phyloP scores from a whole-genome alignment of 1,284 basidiomycete species.

The Cryptococcus sp. region DNA sequence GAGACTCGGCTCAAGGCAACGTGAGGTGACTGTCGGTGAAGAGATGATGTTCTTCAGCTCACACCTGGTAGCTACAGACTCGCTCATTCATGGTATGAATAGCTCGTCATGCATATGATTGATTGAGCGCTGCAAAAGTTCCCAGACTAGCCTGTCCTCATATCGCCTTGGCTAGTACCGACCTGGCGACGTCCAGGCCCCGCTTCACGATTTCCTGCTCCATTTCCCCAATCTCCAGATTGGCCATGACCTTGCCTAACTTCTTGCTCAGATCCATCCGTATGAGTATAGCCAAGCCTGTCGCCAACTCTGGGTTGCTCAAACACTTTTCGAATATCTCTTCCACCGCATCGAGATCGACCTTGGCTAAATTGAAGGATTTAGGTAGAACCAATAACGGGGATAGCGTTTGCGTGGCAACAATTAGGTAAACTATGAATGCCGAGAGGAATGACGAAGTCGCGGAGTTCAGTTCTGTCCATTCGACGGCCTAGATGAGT shows the following conservation, averaged over 20 bases:
- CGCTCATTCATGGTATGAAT: no score
- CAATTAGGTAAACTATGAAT: conserved; percentile 63
- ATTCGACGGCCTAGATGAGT: conserved; percentile 61
- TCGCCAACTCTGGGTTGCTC: conserved; percentile 32
- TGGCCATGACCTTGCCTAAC: conserved; percentile 52
- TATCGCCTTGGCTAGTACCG: conserved; percentile 53
- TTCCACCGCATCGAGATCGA: conserved; percentile 49
- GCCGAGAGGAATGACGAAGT: conserved; percentile 64
- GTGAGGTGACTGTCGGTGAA: no score
- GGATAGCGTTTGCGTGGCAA: conserved; percentile 66
- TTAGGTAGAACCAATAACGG: conserved; percentile 51
- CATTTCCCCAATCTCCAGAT: conserved; percentile 34
- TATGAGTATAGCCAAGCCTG: conserved; percentile 39
- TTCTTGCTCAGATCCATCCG: conserved; percentile 41
- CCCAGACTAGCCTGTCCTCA: no score
- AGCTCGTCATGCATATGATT: no score
- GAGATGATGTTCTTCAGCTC: no score
- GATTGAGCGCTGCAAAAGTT: no score
- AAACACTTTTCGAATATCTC: conserved; percentile 36
- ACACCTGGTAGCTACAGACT: no score
- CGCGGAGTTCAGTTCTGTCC: conserved; percentile 63
- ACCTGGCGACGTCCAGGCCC: conserved; percentile 62
- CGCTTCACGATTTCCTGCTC: conserved; percentile 55
- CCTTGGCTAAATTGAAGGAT: conserved; percentile 12
- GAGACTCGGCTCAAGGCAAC: no score